phyloP scores from a whole-genome alignment of 2,329 filamentous ascomycete genomes.

The Xylariaceae sp. region DNA sequence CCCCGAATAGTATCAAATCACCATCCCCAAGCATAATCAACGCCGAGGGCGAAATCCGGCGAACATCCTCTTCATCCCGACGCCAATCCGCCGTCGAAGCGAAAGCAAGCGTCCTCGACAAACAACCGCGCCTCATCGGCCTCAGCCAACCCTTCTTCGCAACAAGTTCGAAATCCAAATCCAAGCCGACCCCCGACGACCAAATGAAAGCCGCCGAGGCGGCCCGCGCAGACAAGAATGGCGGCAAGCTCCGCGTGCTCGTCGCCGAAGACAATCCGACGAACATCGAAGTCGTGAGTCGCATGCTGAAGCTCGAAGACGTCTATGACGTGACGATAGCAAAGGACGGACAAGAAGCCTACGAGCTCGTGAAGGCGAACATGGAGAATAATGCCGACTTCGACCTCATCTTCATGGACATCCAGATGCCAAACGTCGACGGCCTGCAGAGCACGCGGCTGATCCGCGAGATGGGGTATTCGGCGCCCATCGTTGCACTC shows the following conservation, averaged over 20 bases:
- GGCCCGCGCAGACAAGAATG: constrained; percentile 56
- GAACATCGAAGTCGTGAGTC: constrained; percentile 54
- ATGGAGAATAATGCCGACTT: constrained; percentile 70
- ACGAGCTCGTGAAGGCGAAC: constrained; percentile 75
- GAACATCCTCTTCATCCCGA: constrained; percentile 28
- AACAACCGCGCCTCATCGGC: constrained; percentile 74
- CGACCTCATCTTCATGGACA: constrained; percentile 93
- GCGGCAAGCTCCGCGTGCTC: constrained; percentile 67
- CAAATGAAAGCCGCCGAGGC: constrained; percentile 61
- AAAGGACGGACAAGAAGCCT: constrained; percentile 80
- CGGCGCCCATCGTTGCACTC: constrained; percentile 80
- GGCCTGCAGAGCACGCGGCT: constrained; percentile 80
- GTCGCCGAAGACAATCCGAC: constrained; percentile 69
- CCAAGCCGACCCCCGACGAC: constrained; percentile 44
- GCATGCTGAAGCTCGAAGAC: constrained; percentile 68
- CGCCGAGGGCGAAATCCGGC: constrained; percentile 34
- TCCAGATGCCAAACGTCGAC: constrained; percentile 91
- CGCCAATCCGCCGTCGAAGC: constrained; percentile 29
- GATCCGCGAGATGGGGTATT: constrained; percentile 82
- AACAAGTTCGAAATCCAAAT: constrained; percentile 34
- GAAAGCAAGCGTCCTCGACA: constrained; percentile 49
- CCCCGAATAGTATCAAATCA: constrained; percentile 49
- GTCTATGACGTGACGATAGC: constrained; percentile 86
- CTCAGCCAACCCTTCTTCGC: constrained; percentile 78
- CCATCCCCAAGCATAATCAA: constrained; percentile 44